Conservation (phyloP, 2,329 filamentous ascomycete genomes). For the Rhytidhysteron rufulum region DNA sequence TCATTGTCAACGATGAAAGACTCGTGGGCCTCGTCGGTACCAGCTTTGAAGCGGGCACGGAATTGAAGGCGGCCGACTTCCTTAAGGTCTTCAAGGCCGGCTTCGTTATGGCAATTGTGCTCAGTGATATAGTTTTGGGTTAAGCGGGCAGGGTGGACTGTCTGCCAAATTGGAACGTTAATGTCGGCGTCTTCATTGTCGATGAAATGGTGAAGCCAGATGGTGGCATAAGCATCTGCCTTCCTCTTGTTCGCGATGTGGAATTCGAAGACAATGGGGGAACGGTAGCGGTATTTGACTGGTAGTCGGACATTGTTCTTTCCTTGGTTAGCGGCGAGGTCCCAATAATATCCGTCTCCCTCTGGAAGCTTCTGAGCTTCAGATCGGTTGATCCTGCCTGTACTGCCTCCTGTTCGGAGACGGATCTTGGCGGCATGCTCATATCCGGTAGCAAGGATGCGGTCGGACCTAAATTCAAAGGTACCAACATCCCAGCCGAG, state of each 20-base stretch:
- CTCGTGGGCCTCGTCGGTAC: conserved; percentile 82
- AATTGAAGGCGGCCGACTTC: conserved; percentile 81
- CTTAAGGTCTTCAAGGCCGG: conserved; percentile 70
- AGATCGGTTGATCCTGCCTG: conserved; percentile 63
- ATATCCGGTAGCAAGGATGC: conserved; percentile 63
- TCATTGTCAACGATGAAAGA: conserved; percentile 83
- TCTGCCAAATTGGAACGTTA: conserved; percentile 88
- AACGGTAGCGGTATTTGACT: conserved; percentile 85
- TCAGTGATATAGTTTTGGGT: conserved; percentile 92
- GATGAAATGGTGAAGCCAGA: conserved; percentile 82
- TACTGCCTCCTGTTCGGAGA: conserved; percentile 80
- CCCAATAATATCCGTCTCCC: conserved; percentile 58
- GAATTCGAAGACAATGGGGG: conserved; percentile 86
- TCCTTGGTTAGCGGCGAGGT: conserved; percentile 49
- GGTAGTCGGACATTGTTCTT: conserved; percentile 68
- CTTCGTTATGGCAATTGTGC: conserved; percentile 63
- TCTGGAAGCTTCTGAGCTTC: conserved; percentile 59
- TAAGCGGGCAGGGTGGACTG: conserved; percentile 68
- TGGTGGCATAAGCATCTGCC: conserved; percentile 68
- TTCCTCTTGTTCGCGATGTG: conserved; percentile 65
- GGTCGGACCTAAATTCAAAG: conserved; percentile 77
- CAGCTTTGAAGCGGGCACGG: conserved; percentile 77
- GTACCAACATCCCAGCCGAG: conserved; percentile 95
- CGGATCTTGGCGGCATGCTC: conserved; percentile 64
- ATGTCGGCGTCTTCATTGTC: conserved; percentile 76